phyloP scores from a whole-genome alignment of 371 early-diverging fungal genomes.

The Actinomucor elegans region DNA sequence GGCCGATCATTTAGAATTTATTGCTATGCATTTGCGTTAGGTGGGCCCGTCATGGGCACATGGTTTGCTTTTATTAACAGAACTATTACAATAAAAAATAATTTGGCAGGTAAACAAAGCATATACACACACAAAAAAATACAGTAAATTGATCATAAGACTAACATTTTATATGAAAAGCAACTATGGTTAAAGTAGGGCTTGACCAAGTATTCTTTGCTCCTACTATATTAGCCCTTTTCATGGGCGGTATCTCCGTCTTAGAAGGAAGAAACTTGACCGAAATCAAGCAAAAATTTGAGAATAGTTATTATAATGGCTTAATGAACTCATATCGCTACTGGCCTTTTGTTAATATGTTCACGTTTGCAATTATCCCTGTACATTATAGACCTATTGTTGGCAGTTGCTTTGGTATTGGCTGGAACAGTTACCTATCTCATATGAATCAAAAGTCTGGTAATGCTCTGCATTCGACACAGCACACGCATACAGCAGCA shows the following conservation, averaged over 20 bases:
- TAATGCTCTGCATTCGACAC: background rate
- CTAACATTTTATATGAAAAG: background rate
- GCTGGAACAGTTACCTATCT: slow-evolving; percentile 76
- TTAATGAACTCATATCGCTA: slow-evolving; percentile 66
- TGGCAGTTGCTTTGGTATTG: slow-evolving; percentile 61
- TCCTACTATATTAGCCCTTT: slow-evolving; percentile 63
- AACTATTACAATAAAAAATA: slow-evolving; percentile 20
- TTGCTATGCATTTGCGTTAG: slow-evolving; percentile 25
- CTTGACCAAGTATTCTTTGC: slow-evolving; percentile 68
- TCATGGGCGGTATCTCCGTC: slow-evolving; percentile 60
- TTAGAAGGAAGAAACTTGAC: slow-evolving; percentile 55
- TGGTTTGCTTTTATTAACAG: slow-evolving; percentile 30
- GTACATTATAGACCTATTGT: slow-evolving; percentile 68
- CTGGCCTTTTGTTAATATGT: slow-evolving; percentile 76
- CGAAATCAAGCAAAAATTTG: slow-evolving; percentile 58
- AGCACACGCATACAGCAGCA: background rate
- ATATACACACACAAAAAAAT: background rate
- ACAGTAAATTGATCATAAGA: too few species aligned
- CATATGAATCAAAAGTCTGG: slow-evolving; percentile 48
- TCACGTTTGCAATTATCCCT: slow-evolving; percentile 75
- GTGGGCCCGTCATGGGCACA: slow-evolving; percentile 30
- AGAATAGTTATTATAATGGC: slow-evolving; percentile 37
- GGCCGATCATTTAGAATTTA: slow-evolving; percentile 22
- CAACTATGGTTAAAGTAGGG: slow-evolving; percentile 43
- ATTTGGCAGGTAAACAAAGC: slow-evolving; percentile 15